Evolutionary conservation across 139 green algal species (phyloP).

Genomic region (Chlamydomonas applanata): DNA sequence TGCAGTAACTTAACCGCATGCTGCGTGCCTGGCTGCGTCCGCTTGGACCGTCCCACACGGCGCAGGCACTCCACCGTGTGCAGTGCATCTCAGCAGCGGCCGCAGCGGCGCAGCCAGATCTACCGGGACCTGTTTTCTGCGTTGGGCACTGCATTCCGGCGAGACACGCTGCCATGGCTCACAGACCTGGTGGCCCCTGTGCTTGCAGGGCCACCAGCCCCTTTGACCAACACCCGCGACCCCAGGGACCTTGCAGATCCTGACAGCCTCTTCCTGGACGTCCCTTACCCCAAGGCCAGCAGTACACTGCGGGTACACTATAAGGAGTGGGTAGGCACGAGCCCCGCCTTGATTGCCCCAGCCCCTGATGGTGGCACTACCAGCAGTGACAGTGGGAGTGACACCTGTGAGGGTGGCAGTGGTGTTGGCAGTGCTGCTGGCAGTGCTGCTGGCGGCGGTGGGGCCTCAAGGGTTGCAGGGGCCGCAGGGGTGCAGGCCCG

Average conservation of each 20-base stretch:
- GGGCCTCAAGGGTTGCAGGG: no score
- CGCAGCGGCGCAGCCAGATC: no score
- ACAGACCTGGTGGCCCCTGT: constrained; percentile 47
- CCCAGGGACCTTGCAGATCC: constrained; percentile 49
- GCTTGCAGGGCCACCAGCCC: constrained; percentile 19
- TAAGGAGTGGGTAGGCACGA: constrained; percentile 39
- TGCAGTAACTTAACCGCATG: no score
- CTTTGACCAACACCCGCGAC: constrained; percentile 40
- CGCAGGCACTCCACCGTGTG: no score
- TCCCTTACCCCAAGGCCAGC: constrained; percentile 7
- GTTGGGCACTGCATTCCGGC: not conserved
- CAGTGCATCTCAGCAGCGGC: not conserved
- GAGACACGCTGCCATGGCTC: constrained; percentile 37
- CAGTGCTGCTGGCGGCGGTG: not conserved
- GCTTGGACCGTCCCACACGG: no score
- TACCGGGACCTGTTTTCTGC: not conserved
- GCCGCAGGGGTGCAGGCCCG: not conserved
- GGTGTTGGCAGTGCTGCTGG: not conserved
- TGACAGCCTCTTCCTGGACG: constrained; percentile 52
- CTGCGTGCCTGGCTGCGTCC: no score
- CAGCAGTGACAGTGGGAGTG: not conserved
- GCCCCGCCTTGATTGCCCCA: not conserved
- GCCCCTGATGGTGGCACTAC: not conserved
- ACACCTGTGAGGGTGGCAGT: not conserved
- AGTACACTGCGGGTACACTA: constrained; percentile 56